phyloP scores from a whole-genome alignment of 2,329 filamentous ascomycete genomes.

The Teratosphaeria gauchensis region DNA sequence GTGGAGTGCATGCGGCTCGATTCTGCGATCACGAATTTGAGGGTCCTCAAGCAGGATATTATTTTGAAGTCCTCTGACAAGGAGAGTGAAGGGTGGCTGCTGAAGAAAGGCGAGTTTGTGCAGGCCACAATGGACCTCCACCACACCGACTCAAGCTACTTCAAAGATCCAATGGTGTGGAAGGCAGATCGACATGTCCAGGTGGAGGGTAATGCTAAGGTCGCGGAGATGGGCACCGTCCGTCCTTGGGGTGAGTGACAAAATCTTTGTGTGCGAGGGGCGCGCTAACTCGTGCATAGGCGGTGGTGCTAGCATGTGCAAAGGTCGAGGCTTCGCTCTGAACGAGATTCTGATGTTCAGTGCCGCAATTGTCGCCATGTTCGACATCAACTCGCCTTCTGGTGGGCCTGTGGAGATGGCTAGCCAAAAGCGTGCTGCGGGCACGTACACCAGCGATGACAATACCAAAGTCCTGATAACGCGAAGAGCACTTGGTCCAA shows the following conservation, averaged over 20 bases:
- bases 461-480: conserved; percentile 47
- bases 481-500: conserved; percentile 10
- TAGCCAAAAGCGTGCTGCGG: conserved; percentile 37
- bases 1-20: conserved; percentile 29
- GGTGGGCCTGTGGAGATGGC: conserved; percentile 43
- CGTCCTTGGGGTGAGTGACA: conserved; percentile 32
- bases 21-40: conserved; percentile 27
- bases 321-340: conserved; percentile 42
- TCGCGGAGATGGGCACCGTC: conserved; percentile 34
- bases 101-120: conserved; percentile 27
- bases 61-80: conserved; percentile 27
- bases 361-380: conserved; percentile 45
- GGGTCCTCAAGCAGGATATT: conserved; percentile 26
- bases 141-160: conserved; percentile 27
- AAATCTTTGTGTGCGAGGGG: not conserved
- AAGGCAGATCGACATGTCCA: conserved; percentile 26
- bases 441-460: conserved; percentile 41
- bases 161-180: conserved; percentile 23
- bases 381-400: conserved; percentile 44
- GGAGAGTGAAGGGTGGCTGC: conserved; percentile 20
- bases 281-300: conserved; percentile 19
- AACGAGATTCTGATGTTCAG: conserved; percentile 41
- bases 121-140: conserved; percentile 29
- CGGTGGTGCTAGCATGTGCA: conserved; percentile 40
- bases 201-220: conserved; percentile 20